Evolutionary conservation across 140 eudicot genomes (phyloP).

Genomic region (Oenanthe javanica): DNA sequence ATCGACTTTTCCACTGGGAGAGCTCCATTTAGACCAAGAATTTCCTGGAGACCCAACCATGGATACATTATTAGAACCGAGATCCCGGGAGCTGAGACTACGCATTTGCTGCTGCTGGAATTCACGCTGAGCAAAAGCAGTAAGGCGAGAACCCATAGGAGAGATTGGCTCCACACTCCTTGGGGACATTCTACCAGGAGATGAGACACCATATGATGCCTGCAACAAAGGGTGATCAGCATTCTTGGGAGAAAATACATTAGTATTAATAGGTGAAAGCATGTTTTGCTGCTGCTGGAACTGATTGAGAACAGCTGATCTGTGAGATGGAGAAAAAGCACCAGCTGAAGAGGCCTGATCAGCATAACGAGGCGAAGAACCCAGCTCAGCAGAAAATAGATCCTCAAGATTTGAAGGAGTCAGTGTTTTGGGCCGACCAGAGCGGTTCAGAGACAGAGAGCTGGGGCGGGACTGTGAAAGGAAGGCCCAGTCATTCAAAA

Average conservation of each 20-base stretch:
- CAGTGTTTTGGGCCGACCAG: slow-evolving; percentile 46
- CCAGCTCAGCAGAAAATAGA: slow-evolving; percentile 64
- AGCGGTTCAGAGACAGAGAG: slow-evolving; percentile 46
- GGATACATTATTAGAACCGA: slow-evolving; percentile 40
- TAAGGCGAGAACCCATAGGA: slow-evolving; percentile 65
- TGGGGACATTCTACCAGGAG: slow-evolving; percentile 84
- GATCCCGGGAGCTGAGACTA: slow-evolving; percentile 74
- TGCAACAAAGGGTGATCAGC: slow-evolving; percentile 58
- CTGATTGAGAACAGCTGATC: slow-evolving; percentile 62
- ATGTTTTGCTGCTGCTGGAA: slow-evolving; percentile 87
- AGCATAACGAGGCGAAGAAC: slow-evolving; percentile 69
- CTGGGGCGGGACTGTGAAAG: slow-evolving; percentile 55
- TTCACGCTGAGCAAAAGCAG: slow-evolving; percentile 59
- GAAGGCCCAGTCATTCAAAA: slow-evolving; percentile 52
- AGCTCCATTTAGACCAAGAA: slow-evolving; percentile 74
- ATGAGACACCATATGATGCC: slow-evolving; percentile 48
- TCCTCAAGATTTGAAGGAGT: slow-evolving; percentile 92
- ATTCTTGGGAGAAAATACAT: slow-evolving; percentile 63
- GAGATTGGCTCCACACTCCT: slow-evolving; percentile 68
- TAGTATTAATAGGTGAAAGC: slow-evolving; percentile 78
- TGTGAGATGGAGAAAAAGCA: slow-evolving; percentile 80
- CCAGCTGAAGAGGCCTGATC: slow-evolving; percentile 51
- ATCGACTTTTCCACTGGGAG: slow-evolving; percentile 63
- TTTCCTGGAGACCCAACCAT: slow-evolving; percentile 48
- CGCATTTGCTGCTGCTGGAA: slow-evolving; percentile 47